Percentiles rank a stretch among this genome's conserved stretches.
phyloP scores from a whole-genome alignment of 345 rosid genomes.

The Litchi chinensis region DNA sequence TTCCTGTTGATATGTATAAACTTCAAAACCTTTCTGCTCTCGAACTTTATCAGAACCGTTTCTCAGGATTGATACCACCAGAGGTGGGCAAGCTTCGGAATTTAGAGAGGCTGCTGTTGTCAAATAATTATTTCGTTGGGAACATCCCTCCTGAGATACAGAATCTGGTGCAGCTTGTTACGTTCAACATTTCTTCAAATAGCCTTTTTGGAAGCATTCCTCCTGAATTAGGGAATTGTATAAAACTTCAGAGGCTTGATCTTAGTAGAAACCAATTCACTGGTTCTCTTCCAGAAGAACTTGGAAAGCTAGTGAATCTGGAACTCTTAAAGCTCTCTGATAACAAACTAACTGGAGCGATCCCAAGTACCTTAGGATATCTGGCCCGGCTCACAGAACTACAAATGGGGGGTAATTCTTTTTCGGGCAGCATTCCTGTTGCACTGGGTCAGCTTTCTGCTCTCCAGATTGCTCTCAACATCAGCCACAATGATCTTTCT shows the following conservation, averaged over 20 bases:
- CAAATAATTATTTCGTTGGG: constrained; percentile 62
- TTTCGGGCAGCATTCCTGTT: constrained; percentile 61
- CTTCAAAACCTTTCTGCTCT: constrained; percentile 72
- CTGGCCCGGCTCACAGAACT: constrained; percentile 71
- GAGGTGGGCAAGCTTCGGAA: constrained; percentile 57
- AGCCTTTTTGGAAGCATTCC: constrained; percentile 69
- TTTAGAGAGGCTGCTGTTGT: constrained; percentile 68
- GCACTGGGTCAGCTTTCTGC: constrained; percentile 65
- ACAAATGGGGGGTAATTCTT: constrained; percentile 81
- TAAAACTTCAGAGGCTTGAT: constrained; percentile 79
- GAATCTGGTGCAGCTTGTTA: constrained; percentile 62
- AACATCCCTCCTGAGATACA: constrained; percentile 65
- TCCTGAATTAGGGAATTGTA: constrained; percentile 58
- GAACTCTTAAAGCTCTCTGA: constrained; percentile 80
- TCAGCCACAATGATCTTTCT: constrained; percentile 69
- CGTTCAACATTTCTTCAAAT: constrained; percentile 76
- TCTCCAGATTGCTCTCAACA: constrained; percentile 81
- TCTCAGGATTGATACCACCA: constrained; percentile 65
- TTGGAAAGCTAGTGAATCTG: constrained; percentile 70
- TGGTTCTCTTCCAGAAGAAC: constrained; percentile 55
- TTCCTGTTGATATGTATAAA: constrained; percentile 65
- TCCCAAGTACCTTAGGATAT: constrained; percentile 62
- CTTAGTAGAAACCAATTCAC: constrained; percentile 71
- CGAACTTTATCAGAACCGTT: constrained; percentile 67
- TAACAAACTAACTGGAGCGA: constrained; percentile 55